Conservation (phyloP, 2,329 filamentous ascomycete genomes). For the Curvularia lunata region DNA sequence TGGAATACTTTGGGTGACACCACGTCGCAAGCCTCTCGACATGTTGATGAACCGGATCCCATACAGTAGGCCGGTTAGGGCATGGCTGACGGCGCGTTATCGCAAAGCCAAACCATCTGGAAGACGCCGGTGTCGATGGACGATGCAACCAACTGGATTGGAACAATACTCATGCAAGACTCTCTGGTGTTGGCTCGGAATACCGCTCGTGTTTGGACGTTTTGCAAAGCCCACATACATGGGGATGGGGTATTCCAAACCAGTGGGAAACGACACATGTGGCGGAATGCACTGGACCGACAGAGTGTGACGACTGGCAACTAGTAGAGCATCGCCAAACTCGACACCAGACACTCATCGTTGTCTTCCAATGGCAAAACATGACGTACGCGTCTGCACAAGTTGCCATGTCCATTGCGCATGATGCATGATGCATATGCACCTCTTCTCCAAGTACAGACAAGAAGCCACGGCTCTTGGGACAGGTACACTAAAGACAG, state of each 20-base stretch:
- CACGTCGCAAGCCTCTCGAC: neutral
- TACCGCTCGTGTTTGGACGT: neutral
- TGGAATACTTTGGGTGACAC: neutral
- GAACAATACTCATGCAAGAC: neutral
- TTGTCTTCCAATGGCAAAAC: too few relatives aligned
- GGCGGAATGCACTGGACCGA: neutral
- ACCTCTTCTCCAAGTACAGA: neutral
- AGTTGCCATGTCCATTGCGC: neutral
- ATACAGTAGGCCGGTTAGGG: neutral
- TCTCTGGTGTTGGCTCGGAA: neutral
- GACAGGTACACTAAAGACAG: neutral
- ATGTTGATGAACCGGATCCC: neutral
- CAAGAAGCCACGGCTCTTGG: neutral
- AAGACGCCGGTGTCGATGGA: neutral
- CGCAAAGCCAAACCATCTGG: neutral
- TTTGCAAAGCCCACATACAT: neutral
- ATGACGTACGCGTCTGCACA: neutral
- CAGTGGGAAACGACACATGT: neutral
- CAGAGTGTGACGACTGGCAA: neutral
- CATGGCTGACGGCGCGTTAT: neutral
- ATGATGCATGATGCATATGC: neutral
- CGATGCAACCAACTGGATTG: neutral
- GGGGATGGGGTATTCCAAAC: neutral
- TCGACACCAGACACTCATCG: neutral
- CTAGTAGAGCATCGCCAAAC: neutral